A percentile compares a stretch with the other conserved stretches of the same genome.
Conservation (phyloP, 23 red algal species). For the Chondrus crispus region DNA sequence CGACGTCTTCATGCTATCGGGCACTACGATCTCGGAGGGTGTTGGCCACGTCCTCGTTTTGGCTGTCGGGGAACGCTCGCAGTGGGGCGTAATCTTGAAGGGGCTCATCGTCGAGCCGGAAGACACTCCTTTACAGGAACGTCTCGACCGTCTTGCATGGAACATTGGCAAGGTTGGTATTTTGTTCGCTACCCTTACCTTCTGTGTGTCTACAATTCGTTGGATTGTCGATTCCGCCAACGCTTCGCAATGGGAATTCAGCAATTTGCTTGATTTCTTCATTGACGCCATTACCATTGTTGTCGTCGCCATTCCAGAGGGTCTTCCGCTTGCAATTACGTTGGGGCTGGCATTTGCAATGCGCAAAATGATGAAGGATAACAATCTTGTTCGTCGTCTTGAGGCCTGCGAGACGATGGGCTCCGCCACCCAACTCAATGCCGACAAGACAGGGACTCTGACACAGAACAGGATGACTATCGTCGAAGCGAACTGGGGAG, state of each 20-base stretch:
- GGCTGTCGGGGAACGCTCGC: constrained; percentile 73
- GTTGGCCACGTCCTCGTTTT: constrained; percentile 66
- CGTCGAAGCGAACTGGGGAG: constrained; percentile 59
- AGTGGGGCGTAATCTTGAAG: constrained; percentile 87
- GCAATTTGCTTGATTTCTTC: constrained; percentile 57
- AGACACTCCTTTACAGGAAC: constrained; percentile 81
- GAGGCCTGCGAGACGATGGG: constrained; percentile 98
- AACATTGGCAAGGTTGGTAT: constrained; percentile 84
- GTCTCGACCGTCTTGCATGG: constrained; percentile 69
- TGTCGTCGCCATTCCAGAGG: constrained; percentile 93
- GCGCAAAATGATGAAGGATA: constrained; percentile 97
- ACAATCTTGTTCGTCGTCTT: constrained; percentile 87
- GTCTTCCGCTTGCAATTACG: constrained; percentile 86
- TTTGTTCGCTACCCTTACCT: constrained; percentile 65
- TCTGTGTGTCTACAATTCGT: constrained; percentile 68
- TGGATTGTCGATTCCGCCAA: constrained; percentile 74
- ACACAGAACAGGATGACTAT: constrained; percentile 90
- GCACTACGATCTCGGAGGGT: constrained; percentile 82
- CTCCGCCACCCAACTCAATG: constrained; percentile 89
- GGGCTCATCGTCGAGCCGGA: constrained; percentile 74
- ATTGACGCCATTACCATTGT: constrained; percentile 90
- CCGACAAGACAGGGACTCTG: constrained; percentile 92
- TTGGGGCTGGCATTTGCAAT: constrained; percentile 92
- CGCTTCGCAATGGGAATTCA: constrained; percentile 47
- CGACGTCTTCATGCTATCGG: constrained; percentile 86